These are phyloP conservation scores for Forsythia suspensa DNA, from an alignment of 257 asterid genomes.

Conservation along the genomic window DNA sequence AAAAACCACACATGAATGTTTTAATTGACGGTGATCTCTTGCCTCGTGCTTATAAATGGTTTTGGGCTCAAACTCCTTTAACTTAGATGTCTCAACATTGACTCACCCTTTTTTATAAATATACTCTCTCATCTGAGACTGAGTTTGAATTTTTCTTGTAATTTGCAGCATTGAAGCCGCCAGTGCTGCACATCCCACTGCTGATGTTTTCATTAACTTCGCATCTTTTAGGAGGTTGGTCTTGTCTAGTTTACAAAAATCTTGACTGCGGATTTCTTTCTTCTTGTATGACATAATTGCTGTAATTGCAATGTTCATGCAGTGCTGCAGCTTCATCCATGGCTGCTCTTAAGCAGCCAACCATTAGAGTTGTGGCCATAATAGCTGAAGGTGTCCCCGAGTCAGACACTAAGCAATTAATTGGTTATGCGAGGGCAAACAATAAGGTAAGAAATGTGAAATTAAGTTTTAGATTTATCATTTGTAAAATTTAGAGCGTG, in stretches of 20 bases:
- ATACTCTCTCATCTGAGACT: neutral
- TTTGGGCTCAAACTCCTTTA: neutral
- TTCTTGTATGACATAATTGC: constrained; percentile 21
- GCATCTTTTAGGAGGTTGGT: constrained; percentile 97
- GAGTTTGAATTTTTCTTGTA: constrained; percentile 11
- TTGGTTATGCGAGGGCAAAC: constrained; percentile 95
- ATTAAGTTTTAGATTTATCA: neutral
- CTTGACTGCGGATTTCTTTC: constrained; percentile 12
- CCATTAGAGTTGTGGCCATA: constrained; percentile 92
- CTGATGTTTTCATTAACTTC: constrained; percentile 98
- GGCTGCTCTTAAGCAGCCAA: constrained; percentile 98
- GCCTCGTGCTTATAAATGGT: neutral
- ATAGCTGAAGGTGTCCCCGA: constrained; percentile 99
- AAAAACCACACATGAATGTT: neutral
- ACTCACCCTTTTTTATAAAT: neutral
- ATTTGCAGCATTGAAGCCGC: constrained; percentile 86
- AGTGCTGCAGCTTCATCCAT: constrained; percentile 99
- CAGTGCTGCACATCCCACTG: constrained; percentile 94
- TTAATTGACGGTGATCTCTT: neutral
- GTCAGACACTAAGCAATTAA: constrained; percentile 90
- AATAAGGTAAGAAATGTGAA: constrained; percentile 59
- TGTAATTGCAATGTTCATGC: constrained; percentile 31
- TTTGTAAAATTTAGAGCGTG: neutral
- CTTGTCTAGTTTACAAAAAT: constrained; percentile 13
- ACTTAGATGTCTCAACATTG: neutral